Evolutionary conservation across 768 basidiomycete species (phyloP).

Genomic region (Rhizopogon sp.): DNA sequence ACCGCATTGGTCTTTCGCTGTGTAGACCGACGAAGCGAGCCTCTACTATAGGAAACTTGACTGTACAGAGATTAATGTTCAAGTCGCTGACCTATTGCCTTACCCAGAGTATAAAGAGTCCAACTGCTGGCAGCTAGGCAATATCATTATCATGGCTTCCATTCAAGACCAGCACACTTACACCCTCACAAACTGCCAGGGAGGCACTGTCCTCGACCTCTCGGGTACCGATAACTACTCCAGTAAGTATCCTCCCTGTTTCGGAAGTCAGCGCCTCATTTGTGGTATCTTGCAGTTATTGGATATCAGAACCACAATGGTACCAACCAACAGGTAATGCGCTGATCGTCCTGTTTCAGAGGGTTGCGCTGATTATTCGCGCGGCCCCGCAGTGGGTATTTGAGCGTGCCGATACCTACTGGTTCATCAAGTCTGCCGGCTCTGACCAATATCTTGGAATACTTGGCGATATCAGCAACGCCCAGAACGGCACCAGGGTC

Average conservation of each 20-base stretch:
- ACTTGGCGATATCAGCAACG: slow-evolving; percentile 14
- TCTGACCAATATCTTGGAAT: slow-evolving; percentile 38
- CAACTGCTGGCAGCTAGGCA: not conserved
- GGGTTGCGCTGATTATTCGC: not conserved
- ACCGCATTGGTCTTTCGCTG: too few relatives aligned
- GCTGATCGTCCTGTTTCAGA: not conserved
- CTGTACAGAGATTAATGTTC: not conserved
- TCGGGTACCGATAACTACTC: slow-evolving; percentile 46
- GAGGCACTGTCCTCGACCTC: slow-evolving; percentile 49
- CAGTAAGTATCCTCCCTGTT: slow-evolving; percentile 25
- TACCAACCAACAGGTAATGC: slow-evolving; percentile 44
- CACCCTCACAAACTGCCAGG: slow-evolving; percentile 46
- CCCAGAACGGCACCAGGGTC: slow-evolving; percentile 35
- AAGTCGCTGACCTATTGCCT: not conserved
- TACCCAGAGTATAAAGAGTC: not conserved
- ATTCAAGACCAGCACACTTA: slow-evolving; percentile 35
- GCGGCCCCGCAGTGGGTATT: slow-evolving; percentile 42
- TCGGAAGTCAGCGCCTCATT: not conserved
- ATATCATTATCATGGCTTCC: slow-evolving; percentile 11
- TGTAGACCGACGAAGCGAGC: too few relatives aligned
- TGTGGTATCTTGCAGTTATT: slow-evolving; percentile 32
- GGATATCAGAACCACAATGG: slow-evolving; percentile 41
- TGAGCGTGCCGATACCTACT: slow-evolving; percentile 27
- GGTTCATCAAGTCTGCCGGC: slow-evolving; percentile 37
- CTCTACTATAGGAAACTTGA: too few relatives aligned